A percentile compares a stretch with the other conserved stretches of the same genome.
Evolutionary conservation across 805 yeast genomes (phyloP).

Genomic region (Saturnispora silvae): DNA sequence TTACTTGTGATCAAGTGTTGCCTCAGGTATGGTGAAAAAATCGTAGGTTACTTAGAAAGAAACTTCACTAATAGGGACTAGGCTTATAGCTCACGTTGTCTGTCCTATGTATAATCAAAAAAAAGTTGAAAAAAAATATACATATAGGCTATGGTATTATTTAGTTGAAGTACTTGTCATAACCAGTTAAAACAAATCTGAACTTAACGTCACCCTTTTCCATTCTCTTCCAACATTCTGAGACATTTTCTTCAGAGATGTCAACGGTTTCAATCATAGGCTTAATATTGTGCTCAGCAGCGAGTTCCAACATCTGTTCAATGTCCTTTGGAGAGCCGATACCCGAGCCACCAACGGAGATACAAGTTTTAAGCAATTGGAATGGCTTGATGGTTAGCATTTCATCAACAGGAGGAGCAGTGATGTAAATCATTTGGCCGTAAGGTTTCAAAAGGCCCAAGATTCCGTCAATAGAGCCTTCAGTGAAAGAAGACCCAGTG

Average conservation of each 20-base stretch:
- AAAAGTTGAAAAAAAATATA: no score
- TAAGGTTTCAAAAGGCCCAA: constrained; percentile 20
- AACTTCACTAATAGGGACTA: no score
- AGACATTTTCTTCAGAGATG: constrained; percentile 33
- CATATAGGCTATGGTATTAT: no score
- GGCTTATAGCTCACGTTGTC: no score
- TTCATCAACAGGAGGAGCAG: constrained; percentile 28
- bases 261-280: constrained; percentile 45
- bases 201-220: constrained; percentile 41
- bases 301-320: constrained; percentile 36
- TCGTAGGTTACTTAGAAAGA: no score
- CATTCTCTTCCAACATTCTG: constrained; percentile 37
- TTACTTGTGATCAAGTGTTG: no score
- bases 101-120: no score
- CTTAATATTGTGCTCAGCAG: constrained; percentile 34
- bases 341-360: constrained; percentile 24
- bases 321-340: constrained; percentile 40
- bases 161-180: constrained; percentile 26
- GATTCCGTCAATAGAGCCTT: constrained; percentile 19
- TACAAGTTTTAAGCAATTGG: constrained; percentile 24
- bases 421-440: constrained; percentile 25
- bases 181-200: constrained; percentile 43
- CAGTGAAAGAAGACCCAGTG: constrained; percentile 36
- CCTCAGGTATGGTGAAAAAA: no score
- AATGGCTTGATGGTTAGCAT: constrained; percentile 27